phyloP scores from a whole-genome alignment of 2,329 filamentous ascomycete genomes.

The Cylindrodendrum hubeiense region DNA sequence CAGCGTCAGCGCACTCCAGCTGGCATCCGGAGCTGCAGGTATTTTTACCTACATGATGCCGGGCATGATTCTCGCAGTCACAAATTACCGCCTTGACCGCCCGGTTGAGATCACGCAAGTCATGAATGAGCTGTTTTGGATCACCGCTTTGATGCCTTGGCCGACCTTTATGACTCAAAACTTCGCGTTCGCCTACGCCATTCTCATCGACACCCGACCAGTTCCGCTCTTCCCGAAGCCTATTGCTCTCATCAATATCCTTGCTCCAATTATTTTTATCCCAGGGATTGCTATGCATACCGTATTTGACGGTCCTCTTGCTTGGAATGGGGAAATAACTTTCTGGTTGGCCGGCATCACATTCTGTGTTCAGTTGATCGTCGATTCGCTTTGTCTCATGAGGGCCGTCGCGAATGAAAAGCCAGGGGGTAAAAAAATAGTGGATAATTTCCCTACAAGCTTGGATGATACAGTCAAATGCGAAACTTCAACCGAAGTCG shows the following conservation, averaged over 20 bases:
- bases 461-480: no score
- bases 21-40: conserved; percentile 8
- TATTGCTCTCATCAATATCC: conserved; percentile 13
- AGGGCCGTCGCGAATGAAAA: not conserved
- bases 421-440: not conserved
- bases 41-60: conserved; percentile 16
- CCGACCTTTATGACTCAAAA: conserved; percentile 16
- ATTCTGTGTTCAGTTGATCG: conserved; percentile 1
- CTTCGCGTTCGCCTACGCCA: conserved; percentile 20
- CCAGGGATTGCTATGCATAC: conserved; percentile 5
- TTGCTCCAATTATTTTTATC: conserved; percentile 5
- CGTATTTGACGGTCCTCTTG: conserved; percentile 10
- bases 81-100: conserved; percentile 18
- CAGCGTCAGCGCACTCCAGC: conserved; percentile 3
- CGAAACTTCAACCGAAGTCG: no score
- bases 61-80: conserved; percentile 14
- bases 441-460: not conserved
- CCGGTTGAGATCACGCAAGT: conserved; percentile 19
- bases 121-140: conserved; percentile 17
- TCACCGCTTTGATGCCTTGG: conserved; percentile 14
- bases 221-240: conserved; percentile 23
- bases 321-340: conserved; percentile 21
- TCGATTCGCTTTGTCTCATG: not conserved
- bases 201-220: conserved; percentile 11
- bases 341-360: conserved; percentile 14